Evolutionary conservation across 2,329 filamentous ascomycete genomes (phyloP), one percentile per base, ranked within the genome.

Genomic region (Aspergillus luchuensis): DNA sequence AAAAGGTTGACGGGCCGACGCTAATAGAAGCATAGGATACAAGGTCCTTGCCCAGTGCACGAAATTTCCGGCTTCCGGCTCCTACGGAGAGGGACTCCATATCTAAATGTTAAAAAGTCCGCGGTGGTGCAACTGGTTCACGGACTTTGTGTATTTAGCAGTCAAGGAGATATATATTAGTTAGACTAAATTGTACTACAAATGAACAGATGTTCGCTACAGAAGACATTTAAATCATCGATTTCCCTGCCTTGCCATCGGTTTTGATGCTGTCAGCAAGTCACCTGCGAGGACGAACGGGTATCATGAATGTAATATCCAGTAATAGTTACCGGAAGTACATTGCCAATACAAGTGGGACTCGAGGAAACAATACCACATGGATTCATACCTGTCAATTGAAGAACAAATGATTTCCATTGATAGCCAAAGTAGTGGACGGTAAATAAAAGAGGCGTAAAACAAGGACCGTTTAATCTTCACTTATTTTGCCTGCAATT

Each of bases 91-190:
- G 25, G 33, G 33, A 36, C 33, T 36, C 33, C 33, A 36, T 36
- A 36, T 6, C 33, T 30, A 41, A 8, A 36, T 13, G 21, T 28
- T 41, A 63, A 63, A 63, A 62, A 65, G 33, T 36, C 33, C 64
- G 62, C 64, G 58, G 63, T 63, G 60, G 58, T 66, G 64, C 63
- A 66, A 60, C 41, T 52, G 58, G 58, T 49, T 47, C 13, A 54
- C 10, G 28, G 25, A 41, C 17, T 49, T 5, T 13, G 10, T 11
- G 28, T 30, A 30, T 11, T 11, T 11, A 36, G 11, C 33, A 13
- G 11, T 13, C 11, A 15, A 36, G 33, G 33, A 15, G 5, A 36
- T 11, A 15, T 36, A 36, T 13, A 13, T 13, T 36, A 36, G 10
- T 13, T 5, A 3, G 33, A 0, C 4, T 36, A 23, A 13, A 5